Conservation (phyloP, 345 rosid species). For the rapeseed (Brassica napus) region DNA sequence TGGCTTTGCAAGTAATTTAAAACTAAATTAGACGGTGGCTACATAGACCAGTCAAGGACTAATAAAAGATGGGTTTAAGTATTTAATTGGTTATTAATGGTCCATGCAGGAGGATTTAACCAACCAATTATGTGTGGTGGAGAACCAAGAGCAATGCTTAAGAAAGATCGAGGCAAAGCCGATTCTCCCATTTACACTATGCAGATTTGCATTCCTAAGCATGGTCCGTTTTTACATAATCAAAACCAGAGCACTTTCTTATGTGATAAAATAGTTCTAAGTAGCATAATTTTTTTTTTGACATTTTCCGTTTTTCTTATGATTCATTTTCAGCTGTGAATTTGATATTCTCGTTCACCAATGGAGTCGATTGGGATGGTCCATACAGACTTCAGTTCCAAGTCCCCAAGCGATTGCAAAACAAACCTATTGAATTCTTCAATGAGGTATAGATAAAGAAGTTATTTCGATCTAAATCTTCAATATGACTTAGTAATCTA, state of each 20-base stretch:
- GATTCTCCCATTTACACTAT: conserved; percentile 79
- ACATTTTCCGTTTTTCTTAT: neutral
- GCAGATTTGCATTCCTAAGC: conserved; percentile 87
- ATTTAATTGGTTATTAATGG: conserved; percentile 11
- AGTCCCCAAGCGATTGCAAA: conserved; percentile 60
- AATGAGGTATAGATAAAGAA: too few species aligned
- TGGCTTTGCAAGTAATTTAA: too few species aligned
- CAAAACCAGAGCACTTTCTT: neutral
- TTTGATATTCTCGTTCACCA: conserved; percentile 92
- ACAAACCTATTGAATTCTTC: neutral
- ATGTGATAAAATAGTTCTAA: neutral
- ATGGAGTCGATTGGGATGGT: conserved; percentile 93
- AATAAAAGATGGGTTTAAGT: too few species aligned
- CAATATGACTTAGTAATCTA: too few species aligned
- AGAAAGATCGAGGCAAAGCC: conserved; percentile 73
- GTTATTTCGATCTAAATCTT: too few species aligned
- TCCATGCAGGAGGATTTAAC: conserved; percentile 90
- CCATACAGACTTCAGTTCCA: conserved; percentile 81
- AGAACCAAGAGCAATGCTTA: conserved; percentile 85
- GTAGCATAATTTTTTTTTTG: neutral
- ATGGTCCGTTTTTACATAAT: conserved; percentile 45
- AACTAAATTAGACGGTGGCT: too few species aligned
- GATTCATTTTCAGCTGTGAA: conserved; percentile 59
- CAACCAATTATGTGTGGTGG: conserved; percentile 97
- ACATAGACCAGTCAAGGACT: conserved; percentile 10